Evolutionary conservation across 192 early-diverging fungal species (phyloP), one percentile per base, ranked within the genome.

Genomic region (Mortierella antarctica): DNA sequence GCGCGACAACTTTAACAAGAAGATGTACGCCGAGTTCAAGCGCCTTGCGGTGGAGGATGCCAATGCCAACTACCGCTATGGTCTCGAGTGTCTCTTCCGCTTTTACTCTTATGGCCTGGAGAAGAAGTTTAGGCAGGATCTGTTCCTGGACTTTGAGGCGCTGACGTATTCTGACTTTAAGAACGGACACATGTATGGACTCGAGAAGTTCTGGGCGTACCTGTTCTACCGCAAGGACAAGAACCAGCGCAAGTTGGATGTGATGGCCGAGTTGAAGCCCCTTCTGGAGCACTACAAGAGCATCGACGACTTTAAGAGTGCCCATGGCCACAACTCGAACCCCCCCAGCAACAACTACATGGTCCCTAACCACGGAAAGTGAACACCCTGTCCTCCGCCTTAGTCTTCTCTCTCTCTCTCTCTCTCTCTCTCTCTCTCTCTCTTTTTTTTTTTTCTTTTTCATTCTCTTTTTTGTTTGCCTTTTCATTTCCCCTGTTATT

Each of bases 151-250:
- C 74, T 97, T 99, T 83, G 92, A 96, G 85, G 88, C 88, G 2
- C 73, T 95, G 73, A 93, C 94, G 9, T 88, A 92, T 61, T 85
- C 87, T 70, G 97, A 99, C 69, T 87, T 89, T 65, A 86, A 89
- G 58, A 90, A 89, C 66, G 89, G 90, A 60, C 85, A 91, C 75
- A 84, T 95, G 74, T 97, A 97, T 68, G 97, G 97, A 6, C 84
- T 99, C 62, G 97, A 97, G 77, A 97, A 99, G 81, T 95, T 99
- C 85, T 99, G 96, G 96, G 96, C 96, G 5, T 97, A 95, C 70
- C 85, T 97, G 59, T 90, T 85, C 82, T 97, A 95, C 84, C 93
- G 95, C 74, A 95, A 96, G 86, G 93, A 94, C 81, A 94, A 93
- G 82, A 82, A 74, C 50, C 91, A 89, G 55, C 87, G 82, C 75